Base-by-base conservation (phyloP, 331 rosid species). In the Pyrus hybrid region DNA sequence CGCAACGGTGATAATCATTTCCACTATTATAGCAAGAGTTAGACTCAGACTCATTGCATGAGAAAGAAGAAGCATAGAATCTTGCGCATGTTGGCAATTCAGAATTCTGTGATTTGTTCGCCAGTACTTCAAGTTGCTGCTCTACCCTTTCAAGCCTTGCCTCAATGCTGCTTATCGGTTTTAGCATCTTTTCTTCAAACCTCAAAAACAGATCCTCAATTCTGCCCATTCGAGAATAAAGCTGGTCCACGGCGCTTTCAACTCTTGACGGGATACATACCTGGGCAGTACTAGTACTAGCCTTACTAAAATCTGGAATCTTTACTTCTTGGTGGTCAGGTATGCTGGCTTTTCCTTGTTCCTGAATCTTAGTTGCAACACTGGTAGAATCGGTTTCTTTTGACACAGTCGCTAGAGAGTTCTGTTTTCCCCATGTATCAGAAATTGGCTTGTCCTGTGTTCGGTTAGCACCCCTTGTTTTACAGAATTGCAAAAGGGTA, bases 171-270 rank as follows among this genome's bases (percentile, higher is more conserved):
- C 66, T 87, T 47, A 95, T 88, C 71, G 99, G 98, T 69, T 82
- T 80, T 54, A 86, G 81, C 93, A 95, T 85, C 66, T 88, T 92
- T 74, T 91, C 96, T 86, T 95, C 98, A 84, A 95, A 88, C 41
- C 97, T 83, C 77, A 89, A 61, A 82, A 90, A 85, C 71, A 85
- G 79, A 82, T 84, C 87, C 78, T 92, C 97, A 41, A 90, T 75
- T 86, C 88, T 83, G 64, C 83, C 87, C 85, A 95, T 87, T 85
- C 91, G 96, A 58, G 91, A 85, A 80, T 82, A 70, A 75, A 92
- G 90, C 76, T 82, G 84, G 68, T 86, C 83, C 84, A 95, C 35
- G 67, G 66, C 71, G 33, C 81, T 87, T 83, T 82, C 96, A 58
- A 89, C 78, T 71, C 74, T 78, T 22, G 73, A 75, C 58, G 80